Evolutionary conservation across 2,329 filamentous ascomycete species (phyloP).

Genomic region (Mycogone perniciosa): DNA sequence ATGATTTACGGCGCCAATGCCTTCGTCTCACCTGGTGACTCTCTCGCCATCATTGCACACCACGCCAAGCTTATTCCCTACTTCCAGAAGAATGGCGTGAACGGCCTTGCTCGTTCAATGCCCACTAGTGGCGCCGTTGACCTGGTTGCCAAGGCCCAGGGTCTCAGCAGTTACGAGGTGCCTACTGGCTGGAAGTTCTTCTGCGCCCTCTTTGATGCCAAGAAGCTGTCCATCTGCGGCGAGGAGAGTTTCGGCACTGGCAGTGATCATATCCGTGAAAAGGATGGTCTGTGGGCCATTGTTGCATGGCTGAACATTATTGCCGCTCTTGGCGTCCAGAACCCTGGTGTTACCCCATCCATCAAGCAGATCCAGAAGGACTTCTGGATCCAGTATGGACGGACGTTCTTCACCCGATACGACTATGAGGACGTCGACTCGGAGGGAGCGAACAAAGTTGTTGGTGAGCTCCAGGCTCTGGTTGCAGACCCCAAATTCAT

Average conservation of each 20-base stretch:
- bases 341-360: conserved; percentile 73
- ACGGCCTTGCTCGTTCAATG: conserved; percentile 94
- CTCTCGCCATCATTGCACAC: conserved; percentile 95
- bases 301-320: conserved; percentile 99
- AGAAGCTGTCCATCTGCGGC: conserved; percentile 97
- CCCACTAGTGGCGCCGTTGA: conserved; percentile 94
- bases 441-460: conserved; percentile 84
- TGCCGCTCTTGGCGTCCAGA: conserved; percentile 80
- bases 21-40: conserved; percentile 96
- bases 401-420: conserved; percentile 98
- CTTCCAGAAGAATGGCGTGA: conserved; percentile 96
- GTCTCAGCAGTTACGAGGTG: conserved; percentile 88
- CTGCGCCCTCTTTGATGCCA: conserved; percentile 87
- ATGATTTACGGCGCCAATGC: conserved; percentile 99
- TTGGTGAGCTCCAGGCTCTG: conserved; percentile 71
- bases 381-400: conserved; percentile 94
- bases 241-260: conserved; percentile 98
- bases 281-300: conserved; percentile 96
- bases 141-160: conserved; percentile 90
- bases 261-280: conserved; percentile 98
- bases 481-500: conserved; percentile 71
- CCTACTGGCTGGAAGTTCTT: conserved; percentile 99
- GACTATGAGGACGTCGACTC: conserved; percentile 95
- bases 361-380: conserved; percentile 95
- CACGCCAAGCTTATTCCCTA: conserved; percentile 94